Base-by-base conservation (phyloP, 2,329 filamentous ascomycete genomes). In the Microdochium bolleyi region DNA sequence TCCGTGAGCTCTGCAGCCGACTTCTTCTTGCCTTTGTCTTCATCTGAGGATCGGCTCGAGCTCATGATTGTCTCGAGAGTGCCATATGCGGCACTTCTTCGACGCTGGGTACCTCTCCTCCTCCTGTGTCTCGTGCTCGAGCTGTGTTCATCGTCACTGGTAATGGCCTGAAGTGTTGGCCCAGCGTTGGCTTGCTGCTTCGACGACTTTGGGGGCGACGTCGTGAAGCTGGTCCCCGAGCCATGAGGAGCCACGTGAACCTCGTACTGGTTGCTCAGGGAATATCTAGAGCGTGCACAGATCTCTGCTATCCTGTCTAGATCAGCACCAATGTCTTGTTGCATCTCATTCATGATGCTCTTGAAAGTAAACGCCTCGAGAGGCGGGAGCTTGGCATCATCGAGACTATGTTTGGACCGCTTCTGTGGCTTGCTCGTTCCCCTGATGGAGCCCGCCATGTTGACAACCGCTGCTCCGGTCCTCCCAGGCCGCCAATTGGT, bases 41-140 rank as follows among this genome's bases (percentile, higher is more conserved):
- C 82, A 24, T 83, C 80, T 0, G 82, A 84, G 1, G 82, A 85
- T 24, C 81, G 75, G 55, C 82, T 85, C 0, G 80, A 83, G 24
- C 80, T 84, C 73, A 85, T 85, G 61, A 85, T 85, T 1, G 82
- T 85, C 60, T 86, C 82, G 3, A 85, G 66, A 1, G 81, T 85
- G 2, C 81, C 80, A 64, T 84, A 80, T 4, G 82, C 82, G 24
- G 72, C 71, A 54, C 78, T 82, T 51, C 73, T 74, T 44, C 75
- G 69, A 38, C 77, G 69, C 1, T 64, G 64, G 0, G 67, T 68
- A 46, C 69, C 70, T 21, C 74, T 69, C 21, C 75, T 68, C 57
- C 70, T 71, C 51, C 67, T 67, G 2, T 70, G 68, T 11, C 67
- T 64, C 24, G 64, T 65, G 22, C 66, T 62, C 22, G 41, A 46